Evolutionary conservation across 1,284 basidiomycete genomes (phyloP).

Genomic region (Pyrrhoderma noxium): DNA sequence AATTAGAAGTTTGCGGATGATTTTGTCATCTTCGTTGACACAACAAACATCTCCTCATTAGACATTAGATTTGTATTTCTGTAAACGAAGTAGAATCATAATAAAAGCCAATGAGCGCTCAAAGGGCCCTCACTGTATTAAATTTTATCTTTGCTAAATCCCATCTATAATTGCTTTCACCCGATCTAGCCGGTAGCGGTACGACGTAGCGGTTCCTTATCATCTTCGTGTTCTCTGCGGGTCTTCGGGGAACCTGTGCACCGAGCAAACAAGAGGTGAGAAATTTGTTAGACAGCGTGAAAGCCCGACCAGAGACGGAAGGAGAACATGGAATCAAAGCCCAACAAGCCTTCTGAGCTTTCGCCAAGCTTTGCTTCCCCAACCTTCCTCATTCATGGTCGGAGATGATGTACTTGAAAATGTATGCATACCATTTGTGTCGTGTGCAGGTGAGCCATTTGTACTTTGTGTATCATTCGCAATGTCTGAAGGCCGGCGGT

Average conservation of each 20-base stretch:
- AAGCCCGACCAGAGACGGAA: constrained; percentile 27
- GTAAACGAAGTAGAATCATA: constrained; percentile 12
- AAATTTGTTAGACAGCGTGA: constrained; percentile 18
- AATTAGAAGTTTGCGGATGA: too few relatives aligned
- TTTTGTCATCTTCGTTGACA: too few relatives aligned
- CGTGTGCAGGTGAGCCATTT: constrained; percentile 23
- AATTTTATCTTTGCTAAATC: constrained; percentile 4
- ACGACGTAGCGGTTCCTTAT: constrained; percentile 14
- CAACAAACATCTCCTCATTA: too few relatives aligned
- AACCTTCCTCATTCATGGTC: constrained; percentile 42
- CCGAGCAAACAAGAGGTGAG: constrained; percentile 7
- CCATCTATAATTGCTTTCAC: constrained; percentile 1
- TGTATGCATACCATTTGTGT: constrained; percentile 69
- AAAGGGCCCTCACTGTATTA: constrained; percentile 7
- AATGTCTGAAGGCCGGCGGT: constrained; percentile 23
- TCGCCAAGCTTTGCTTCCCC: constrained; percentile 63
- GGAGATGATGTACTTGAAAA: constrained; percentile 47
- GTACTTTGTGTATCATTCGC: constrained; percentile 21
- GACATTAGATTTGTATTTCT: constrained; percentile 11
- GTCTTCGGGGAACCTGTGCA: constrained; percentile 12
- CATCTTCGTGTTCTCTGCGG: constrained; percentile 5
- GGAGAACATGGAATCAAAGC: constrained; percentile 48
- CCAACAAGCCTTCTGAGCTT: constrained; percentile 61
- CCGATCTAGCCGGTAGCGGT: constrained; percentile 15
- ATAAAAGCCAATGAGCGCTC: constrained; percentile 11